Evolutionary conservation across 495 filamentous ascomycete species (phyloP), one percentile per base, ranked within the genome.

Genomic region (Xanthoparmelia taractica): DNA sequence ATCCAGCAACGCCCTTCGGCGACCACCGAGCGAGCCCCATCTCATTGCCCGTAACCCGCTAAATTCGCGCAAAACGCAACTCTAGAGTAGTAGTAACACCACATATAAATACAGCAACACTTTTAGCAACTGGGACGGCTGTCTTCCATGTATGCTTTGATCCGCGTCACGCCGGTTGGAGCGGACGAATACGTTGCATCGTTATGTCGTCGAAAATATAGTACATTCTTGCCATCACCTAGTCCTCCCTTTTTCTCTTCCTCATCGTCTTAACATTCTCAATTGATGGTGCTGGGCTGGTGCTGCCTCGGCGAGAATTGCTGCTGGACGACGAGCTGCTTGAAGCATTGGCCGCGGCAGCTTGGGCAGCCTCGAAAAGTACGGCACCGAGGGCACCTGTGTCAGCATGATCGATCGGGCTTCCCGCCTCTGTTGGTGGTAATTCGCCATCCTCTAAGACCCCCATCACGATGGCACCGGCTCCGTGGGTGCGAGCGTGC

Each of bases 401-500:
- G 58, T 90, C 87, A 27, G 76, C 77, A 58, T 85, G 82, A 59
- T 81, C 82, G 27, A 78, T 72, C 13, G 76, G 73, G 36, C 70
- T 73, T 4, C 72, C 69, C 23, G 73, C 68, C 69, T 79, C 75
- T 61, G 73, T 69, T 65, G 78, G 69, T 58, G 78, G 69, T 7
- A 79, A 72, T 41, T 88, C 87, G 23, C 81, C 79, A 58, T 82
- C 74, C 60, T 96, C 89, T 47, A 96, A 77, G 63, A 97, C 80
- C 64, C 88, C 86, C 89, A 97, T 90, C 61, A 92, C 85, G 66
- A 97, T 88, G 61, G 93, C 89, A 52, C 90, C 90, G 58, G 85
- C 85, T 54, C 90, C 95, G 69, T 99, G 95, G 18, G 94, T 99
- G 57, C 95, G 86, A 56, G 94, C 86, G 71, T 99, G 95, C 75